Conservation (phyloP, 2,329 filamentous ascomycete species). For the Arthrobotrys sinensis region DNA sequence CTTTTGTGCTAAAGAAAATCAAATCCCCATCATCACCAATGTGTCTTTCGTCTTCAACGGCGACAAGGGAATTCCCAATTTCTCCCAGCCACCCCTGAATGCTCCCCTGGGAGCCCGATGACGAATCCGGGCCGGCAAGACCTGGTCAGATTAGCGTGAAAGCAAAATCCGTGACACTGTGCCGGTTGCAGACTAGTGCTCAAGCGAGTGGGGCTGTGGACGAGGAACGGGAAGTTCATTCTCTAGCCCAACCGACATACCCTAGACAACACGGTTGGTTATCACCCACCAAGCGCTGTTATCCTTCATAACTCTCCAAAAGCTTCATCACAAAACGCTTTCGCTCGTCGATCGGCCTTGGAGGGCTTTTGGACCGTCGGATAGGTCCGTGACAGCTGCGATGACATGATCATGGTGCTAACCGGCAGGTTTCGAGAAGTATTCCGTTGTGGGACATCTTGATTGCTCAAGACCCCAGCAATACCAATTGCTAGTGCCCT, state of each 20-base stretch:
- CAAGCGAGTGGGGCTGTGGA: constrained; percentile 44
- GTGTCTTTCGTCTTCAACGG: neutral
- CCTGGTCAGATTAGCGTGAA: constrained; percentile 35
- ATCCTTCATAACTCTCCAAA: constrained; percentile 4
- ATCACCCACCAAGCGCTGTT: constrained; percentile 17
- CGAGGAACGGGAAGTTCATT: constrained; percentile 39
- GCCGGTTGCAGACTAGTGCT: constrained; percentile 38
- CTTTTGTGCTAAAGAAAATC: neutral
- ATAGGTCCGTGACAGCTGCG: constrained; percentile 8
- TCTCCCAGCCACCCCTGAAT: constrained; percentile 10
- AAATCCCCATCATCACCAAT: neutral
- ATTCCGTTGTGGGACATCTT: constrained; percentile 25
- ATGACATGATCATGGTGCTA: constrained; percentile 43
- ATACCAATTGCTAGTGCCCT: constrained; percentile 23
- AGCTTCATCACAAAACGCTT: constrained; percentile 20
- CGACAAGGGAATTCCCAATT: constrained; percentile 4
- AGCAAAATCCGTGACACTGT: constrained; percentile 30
- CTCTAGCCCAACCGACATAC: constrained; percentile 5
- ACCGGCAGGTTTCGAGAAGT: constrained; percentile 38
- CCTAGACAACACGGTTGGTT: constrained; percentile 35
- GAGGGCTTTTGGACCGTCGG: constrained; percentile 11
- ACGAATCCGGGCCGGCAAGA: constrained; percentile 55
- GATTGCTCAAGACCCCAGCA: constrained; percentile 17
- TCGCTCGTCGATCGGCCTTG: constrained; percentile 22
- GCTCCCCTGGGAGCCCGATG: constrained; percentile 34